phyloP scores from a whole-genome alignment of 495 filamentous ascomycete genomes.

The Bathelium albidoporum region DNA sequence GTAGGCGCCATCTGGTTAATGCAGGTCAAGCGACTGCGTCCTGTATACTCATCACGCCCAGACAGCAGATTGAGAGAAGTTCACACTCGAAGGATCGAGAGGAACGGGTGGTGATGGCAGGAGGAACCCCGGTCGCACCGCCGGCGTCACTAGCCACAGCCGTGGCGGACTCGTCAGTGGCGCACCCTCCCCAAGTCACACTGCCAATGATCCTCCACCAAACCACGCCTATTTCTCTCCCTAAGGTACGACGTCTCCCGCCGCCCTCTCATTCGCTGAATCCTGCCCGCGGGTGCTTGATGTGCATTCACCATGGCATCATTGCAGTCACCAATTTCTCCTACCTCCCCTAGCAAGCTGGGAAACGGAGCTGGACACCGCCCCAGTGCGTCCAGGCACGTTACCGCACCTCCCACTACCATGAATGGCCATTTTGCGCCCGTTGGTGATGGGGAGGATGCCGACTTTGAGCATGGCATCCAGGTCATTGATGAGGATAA shows the following conservation, averaged over 20 bases:
- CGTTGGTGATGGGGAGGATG: conserved; percentile 60
- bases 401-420: conserved; percentile 43
- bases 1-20: not conserved
- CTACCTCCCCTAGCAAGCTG: not conserved
- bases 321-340: not conserved
- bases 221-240: not conserved
- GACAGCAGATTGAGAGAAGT: no score
- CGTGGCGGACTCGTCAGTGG: not conserved
- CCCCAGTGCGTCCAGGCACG: not conserved
- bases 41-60: not conserved
- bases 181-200: not conserved
- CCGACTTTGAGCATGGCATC: conserved; percentile 82
- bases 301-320: not conserved
- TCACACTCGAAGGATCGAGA: no score
- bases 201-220: not conserved
- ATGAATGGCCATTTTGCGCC: conserved; percentile 86
- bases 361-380: conserved; percentile 1
- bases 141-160: not conserved
- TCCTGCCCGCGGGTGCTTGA: not conserved
- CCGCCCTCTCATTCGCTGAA: not conserved
- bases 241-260: not conserved
- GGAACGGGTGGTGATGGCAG: no score
- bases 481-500: conserved; percentile 96
- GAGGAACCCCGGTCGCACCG: not conserved
- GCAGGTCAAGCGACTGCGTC: not conserved